Evolutionary conservation across 2,329 filamentous ascomycete genomes (phyloP), one percentile per base, ranked within the genome.

Genomic region (Madurella fahalii): DNA sequence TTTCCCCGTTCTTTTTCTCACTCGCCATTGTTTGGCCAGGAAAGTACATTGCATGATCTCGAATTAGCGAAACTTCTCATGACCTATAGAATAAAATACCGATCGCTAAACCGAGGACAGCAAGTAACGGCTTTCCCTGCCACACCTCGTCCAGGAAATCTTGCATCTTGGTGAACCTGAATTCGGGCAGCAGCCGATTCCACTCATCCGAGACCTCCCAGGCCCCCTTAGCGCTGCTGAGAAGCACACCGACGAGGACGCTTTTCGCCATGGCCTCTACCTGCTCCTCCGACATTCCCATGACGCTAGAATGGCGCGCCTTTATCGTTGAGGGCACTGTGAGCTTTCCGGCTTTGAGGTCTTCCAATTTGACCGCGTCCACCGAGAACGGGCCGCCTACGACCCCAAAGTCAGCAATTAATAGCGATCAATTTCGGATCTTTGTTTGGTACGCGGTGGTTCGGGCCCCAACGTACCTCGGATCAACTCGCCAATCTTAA

Each of bases 111-210:
- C 25, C 25, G 7, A 25, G 4, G 25, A 7, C 25, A 25, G 25
- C 25, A 7, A 25, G 25, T 25, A 3, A 59, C 13, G 50, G 47
- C 43, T 58, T 59, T 9, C 48, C 52, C 8, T 30, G 31, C 69
- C 69, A 70, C 1, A 53, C 58, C 31, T 62, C 48, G 15, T 40
- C 25, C 58, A 71, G 48, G 48, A 69, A 70, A 1, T 68, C 64
- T 47, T 69, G 67, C 0, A 59, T 56, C 5, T 60, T 47, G 15
- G 60, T 66, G 15, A 72, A 71, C 48, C 65, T 52, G 47, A 65
- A 69, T 30, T 71, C 67, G 2, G 71, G 69, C 20, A 72, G 52
- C 52, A 72, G 44, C 20, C 52, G 50, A 53, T 73, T 74, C 65
- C 67, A 71, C 50, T 67, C 65, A 50, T 72, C 65, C 7, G 66